Percentiles rank a stretch among this genome's conserved stretches.
These are phyloP conservation scores for Hsuehochloa calcarea DNA, from an alignment of 176 grass and related monocot species.

Conservation along the genomic window DNA sequence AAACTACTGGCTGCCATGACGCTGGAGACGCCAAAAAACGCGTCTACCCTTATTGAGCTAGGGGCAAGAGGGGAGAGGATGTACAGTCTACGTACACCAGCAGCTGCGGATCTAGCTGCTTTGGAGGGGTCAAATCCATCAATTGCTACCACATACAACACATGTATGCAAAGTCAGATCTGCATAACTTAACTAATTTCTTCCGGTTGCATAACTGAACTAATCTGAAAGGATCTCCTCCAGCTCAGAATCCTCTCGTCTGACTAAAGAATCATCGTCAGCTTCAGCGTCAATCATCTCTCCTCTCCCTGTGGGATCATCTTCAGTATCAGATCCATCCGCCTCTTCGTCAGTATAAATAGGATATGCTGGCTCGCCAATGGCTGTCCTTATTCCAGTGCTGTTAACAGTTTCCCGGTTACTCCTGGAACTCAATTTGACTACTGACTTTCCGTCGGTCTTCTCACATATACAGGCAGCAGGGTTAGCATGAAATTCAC, in stretches of 20 bases:
- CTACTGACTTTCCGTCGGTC: background rate
- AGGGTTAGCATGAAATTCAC: constrained; percentile 74
- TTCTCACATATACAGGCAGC: constrained; percentile 69
- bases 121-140: constrained; percentile 13
- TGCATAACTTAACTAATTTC: constrained; percentile 20
- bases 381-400: background rate
- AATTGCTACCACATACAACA: constrained; percentile 35
- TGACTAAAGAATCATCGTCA: constrained; percentile 39
- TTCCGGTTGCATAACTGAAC: background rate
- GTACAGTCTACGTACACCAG: constrained; percentile 45
- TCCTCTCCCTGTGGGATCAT: constrained; percentile 31
- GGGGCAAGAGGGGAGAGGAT: background rate
- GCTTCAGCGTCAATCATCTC: constrained; percentile 21
- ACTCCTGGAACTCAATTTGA: background rate
- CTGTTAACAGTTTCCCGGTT: no score
- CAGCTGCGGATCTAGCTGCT: constrained; percentile 20
- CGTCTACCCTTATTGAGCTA: constrained; percentile 8
- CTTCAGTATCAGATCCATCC: constrained; percentile 36
- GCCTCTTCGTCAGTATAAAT: constrained; percentile 31
- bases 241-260: constrained; percentile 52
- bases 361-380: constrained; percentile 19
- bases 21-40: constrained; percentile 14
- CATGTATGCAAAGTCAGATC: constrained; percentile 21
- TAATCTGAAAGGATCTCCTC: constrained; percentile 72
- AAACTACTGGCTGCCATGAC: background rate